Conservation (phyloP, 2,329 filamentous ascomycete genomes). For the Lasiodiplodia sp. region DNA sequence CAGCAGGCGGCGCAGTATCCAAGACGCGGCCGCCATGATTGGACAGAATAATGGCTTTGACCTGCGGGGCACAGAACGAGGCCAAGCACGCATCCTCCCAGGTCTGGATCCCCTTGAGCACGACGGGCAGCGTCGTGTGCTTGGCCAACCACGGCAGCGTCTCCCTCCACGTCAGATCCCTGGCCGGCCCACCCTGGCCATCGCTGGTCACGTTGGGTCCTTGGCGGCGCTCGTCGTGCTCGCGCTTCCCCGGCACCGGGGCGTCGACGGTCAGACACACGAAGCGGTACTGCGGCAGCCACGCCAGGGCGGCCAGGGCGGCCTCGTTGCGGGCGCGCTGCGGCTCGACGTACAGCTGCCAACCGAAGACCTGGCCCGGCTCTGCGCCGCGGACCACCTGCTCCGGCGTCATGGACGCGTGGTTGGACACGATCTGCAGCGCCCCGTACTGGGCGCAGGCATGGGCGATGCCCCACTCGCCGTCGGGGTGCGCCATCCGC, state of each 20-base stretch:
- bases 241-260: constrained; percentile 88
- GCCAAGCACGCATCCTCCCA: constrained; percentile 93
- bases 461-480: constrained; percentile 83
- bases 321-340: constrained; percentile 81
- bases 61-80: constrained; percentile 71
- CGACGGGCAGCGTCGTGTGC: constrained; percentile 92
- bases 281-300: constrained; percentile 77
- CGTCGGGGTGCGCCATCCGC: constrained; percentile 81
- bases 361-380: constrained; percentile 83
- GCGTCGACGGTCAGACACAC: constrained; percentile 90
- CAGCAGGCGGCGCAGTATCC: constrained; percentile 85
- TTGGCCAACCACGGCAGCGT: constrained; percentile 79
- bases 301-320: constrained; percentile 79
- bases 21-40: constrained; percentile 97
- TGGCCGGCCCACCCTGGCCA: constrained; percentile 56
- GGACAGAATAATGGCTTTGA: constrained; percentile 89
- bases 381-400: constrained; percentile 79
- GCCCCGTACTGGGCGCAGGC: constrained; percentile 79
- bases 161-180: constrained; percentile 82
- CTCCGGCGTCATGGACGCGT: constrained; percentile 91
- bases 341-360: constrained; percentile 93
- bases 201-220: constrained; percentile 58
- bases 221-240: constrained; percentile 77
- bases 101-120: constrained; percentile 95
- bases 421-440: constrained; percentile 88